Evolutionary conservation across 768 basidiomycete genomes (phyloP).

Genomic region (Boletus pseudo-olivaceus): DNA sequence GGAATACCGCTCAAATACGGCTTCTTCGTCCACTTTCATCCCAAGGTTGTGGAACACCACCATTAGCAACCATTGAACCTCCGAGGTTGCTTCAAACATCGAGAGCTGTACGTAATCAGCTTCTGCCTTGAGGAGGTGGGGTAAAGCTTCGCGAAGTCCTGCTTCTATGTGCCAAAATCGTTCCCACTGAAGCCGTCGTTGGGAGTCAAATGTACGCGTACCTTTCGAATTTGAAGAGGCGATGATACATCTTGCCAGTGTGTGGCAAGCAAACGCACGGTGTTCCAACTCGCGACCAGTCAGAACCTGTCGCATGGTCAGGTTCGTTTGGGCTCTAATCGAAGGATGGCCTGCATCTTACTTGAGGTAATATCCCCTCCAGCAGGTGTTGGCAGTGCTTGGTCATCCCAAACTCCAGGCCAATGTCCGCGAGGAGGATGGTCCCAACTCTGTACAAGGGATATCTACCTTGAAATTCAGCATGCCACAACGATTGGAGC

Average conservation of each 20-base stretch:
- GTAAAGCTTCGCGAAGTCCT: slow-evolving; percentile 52
- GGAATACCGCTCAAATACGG: slow-evolving; percentile 46
- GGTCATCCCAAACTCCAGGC: slow-evolving; percentile 74
- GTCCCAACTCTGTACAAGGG: slow-evolving; percentile 65
- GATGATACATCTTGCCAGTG: slow-evolving; percentile 70
- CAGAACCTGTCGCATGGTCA: slow-evolving; percentile 49
- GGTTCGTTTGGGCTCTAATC: not conserved
- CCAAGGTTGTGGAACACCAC: slow-evolving; percentile 71
- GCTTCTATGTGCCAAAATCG: slow-evolving; percentile 22
- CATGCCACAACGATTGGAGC: slow-evolving; percentile 70
- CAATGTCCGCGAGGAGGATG: slow-evolving; percentile 73
- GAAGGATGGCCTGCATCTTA: slow-evolving; percentile 26
- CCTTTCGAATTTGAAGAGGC: slow-evolving; percentile 49
- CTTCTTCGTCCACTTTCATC: slow-evolving; percentile 52
- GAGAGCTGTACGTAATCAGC: slow-evolving; percentile 59
- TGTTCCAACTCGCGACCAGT: slow-evolving; percentile 71
- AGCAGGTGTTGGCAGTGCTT: slow-evolving; percentile 60
- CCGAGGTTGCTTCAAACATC: slow-evolving; percentile 55
- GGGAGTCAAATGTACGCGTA: slow-evolving; percentile 25
- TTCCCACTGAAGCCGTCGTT: slow-evolving; percentile 14
- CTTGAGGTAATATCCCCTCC: slow-evolving; percentile 83
- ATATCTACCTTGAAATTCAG: slow-evolving; percentile 72
- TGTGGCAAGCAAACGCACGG: slow-evolving; percentile 71
- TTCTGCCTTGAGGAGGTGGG: slow-evolving; percentile 61
- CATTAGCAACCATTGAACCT: slow-evolving; percentile 70